A percentile compares a stretch with the other conserved stretches of the same genome.
phyloP scores from a whole-genome alignment of 2,329 filamentous ascomycete species.

The Epichloe sp. region DNA sequence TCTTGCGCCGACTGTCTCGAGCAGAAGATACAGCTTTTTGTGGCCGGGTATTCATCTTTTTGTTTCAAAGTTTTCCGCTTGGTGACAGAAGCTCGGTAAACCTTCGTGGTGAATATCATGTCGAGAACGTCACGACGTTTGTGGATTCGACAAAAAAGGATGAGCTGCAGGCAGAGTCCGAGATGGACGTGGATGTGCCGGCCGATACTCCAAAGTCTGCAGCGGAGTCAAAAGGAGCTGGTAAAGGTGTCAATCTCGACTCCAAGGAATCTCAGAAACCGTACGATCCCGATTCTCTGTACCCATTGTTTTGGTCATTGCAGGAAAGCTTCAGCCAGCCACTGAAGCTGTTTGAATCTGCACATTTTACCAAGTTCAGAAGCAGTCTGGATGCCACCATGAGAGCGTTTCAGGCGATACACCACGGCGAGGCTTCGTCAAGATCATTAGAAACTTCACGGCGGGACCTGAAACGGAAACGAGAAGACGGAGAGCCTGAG shows the following conservation, averaged over 20 bases:
- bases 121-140: slow-evolving; percentile 86
- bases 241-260: slow-evolving; percentile 29
- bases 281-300: slow-evolving; percentile 59
- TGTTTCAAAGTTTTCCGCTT: slow-evolving; percentile 94
- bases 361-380: slow-evolving; percentile 70
- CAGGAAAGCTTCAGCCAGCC: slow-evolving; percentile 89
- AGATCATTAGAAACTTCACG: slow-evolving; percentile 50
- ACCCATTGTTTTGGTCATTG: slow-evolving; percentile 86
- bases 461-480: slow-evolving; percentile 58
- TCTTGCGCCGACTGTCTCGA: slow-evolving; percentile 83
- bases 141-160: slow-evolving; percentile 29
- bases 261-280: slow-evolving; percentile 35
- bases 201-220: slow-evolving; percentile 18
- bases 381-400: slow-evolving; percentile 56
- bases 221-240: slow-evolving; percentile 5
- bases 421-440: slow-evolving; percentile 33
- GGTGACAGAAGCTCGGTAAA: slow-evolving; percentile 98
- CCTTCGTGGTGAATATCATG: slow-evolving; percentile 85
- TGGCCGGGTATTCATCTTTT: slow-evolving; percentile 92
- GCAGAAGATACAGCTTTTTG: slow-evolving; percentile 97
- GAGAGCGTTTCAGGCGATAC: slow-evolving; percentile 38
- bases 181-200: slow-evolving; percentile 54
- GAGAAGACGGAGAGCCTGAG: slow-evolving; percentile 38
- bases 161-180: slow-evolving; percentile 8
- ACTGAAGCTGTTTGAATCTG: slow-evolving; percentile 60